Conservation (phyloP, 805 yeast species). For the Lachancea sp. region DNA sequence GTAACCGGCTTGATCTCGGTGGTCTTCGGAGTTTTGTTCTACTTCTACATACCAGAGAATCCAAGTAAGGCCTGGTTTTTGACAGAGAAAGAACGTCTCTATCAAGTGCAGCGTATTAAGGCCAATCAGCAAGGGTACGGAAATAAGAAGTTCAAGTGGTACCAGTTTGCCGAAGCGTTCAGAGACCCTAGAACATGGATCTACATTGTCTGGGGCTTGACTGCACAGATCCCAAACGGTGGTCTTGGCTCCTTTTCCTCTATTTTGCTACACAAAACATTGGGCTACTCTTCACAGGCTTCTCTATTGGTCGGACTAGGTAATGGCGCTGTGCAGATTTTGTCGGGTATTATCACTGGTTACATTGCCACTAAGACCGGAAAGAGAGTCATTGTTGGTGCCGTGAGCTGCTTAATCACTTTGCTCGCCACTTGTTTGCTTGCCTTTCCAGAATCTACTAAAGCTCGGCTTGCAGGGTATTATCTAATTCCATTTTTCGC, state of each 20-base stretch:
- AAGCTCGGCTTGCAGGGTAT: conserved; percentile 28
- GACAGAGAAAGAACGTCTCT: conserved; percentile 38
- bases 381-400: conserved; percentile 29
- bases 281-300: conserved; percentile 11
- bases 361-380: conserved; percentile 14
- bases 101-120: conserved; percentile 48
- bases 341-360: conserved; percentile 18
- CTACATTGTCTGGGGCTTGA: conserved; percentile 35
- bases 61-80: conserved; percentile 47
- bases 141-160: conserved; percentile 45
- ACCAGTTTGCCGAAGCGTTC: conserved; percentile 48
- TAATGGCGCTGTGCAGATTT: conserved; percentile 35
- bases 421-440: conserved; percentile 35
- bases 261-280: conserved; percentile 37
- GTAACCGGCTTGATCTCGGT: conserved; percentile 55
- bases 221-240: conserved; percentile 46
- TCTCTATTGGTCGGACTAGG: conserved; percentile 42
- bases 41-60: conserved; percentile 49
- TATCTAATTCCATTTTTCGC: conserved; percentile 15
- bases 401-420: conserved; percentile 28
- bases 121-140: conserved; percentile 54
- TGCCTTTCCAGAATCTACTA: conserved; percentile 37
- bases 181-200: conserved; percentile 46
- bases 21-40: conserved; percentile 41
- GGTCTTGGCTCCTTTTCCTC: conserved; percentile 47